These are phyloP conservation scores for Mollisia scopiformis DNA, from an alignment of 2,329 filamentous ascomycete genomes.

Conservation along the genomic window DNA sequence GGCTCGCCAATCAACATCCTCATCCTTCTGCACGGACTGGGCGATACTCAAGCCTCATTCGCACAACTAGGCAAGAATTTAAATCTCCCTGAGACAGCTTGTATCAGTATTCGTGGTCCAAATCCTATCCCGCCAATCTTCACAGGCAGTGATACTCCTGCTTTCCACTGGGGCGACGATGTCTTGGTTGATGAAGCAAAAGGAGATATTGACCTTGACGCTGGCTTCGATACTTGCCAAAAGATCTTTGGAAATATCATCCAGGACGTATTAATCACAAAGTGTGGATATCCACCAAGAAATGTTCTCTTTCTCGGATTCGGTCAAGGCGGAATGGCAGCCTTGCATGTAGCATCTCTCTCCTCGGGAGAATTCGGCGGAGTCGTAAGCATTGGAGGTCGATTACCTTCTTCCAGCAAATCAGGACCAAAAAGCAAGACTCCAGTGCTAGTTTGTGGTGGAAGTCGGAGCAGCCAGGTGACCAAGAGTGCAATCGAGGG, in stretches of 20 bases:
- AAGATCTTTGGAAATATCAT: constrained; percentile 46
- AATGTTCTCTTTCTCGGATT: constrained; percentile 58
- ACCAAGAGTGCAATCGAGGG: constrained; percentile 65
- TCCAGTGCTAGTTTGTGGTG: constrained; percentile 64
- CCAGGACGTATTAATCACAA: constrained; percentile 47
- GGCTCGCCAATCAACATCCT: constrained; percentile 59
- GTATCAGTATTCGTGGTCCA: constrained; percentile 64
- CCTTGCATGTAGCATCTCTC: constrained; percentile 43
- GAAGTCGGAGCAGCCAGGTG: constrained; percentile 54
- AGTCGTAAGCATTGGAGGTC: constrained; percentile 65
- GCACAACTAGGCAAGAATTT: constrained; percentile 58
- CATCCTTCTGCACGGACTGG: constrained; percentile 69
- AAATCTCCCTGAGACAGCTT: constrained; percentile 65
- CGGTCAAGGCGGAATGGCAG: constrained; percentile 60
- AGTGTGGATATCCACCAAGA: constrained; percentile 51
- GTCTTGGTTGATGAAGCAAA: constrained; percentile 55
- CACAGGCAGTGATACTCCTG: constrained; percentile 30
- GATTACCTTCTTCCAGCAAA: constrained; percentile 51
- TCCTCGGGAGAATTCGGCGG: constrained; percentile 52
- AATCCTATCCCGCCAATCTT: constrained; percentile 58
- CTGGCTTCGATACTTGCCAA: constrained; percentile 49
- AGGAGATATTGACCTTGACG: constrained; percentile 56
- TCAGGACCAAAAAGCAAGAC: constrained; percentile 58
- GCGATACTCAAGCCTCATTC: constrained; percentile 64
- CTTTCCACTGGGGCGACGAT: constrained; percentile 64